Evolutionary conservation across 768 basidiomycete genomes (phyloP).

Genomic region (Gymnopilus dilepis): DNA sequence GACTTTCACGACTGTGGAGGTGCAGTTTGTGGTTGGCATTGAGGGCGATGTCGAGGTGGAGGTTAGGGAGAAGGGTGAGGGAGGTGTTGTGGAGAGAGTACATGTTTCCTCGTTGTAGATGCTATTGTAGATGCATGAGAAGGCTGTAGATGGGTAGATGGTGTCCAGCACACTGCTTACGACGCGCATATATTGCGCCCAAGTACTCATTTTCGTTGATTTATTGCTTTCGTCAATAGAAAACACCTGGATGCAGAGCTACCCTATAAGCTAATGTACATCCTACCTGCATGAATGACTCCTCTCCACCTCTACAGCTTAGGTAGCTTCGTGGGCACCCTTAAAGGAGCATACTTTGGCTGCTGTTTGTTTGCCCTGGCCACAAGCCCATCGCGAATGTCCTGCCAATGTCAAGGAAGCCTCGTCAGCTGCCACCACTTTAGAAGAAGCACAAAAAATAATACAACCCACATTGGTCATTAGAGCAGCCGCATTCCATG

Average conservation of each 20-base stretch:
- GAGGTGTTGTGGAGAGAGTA: slow-evolving; percentile 22
- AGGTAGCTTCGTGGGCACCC: slow-evolving; percentile 26
- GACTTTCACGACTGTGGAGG: slow-evolving; percentile 57
- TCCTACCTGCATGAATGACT: no score
- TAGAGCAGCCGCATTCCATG: slow-evolving; percentile 50
- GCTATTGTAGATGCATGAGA: background rate
- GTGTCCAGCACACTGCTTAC: no score
- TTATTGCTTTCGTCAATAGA: slow-evolving; percentile 2
- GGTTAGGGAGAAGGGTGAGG: slow-evolving; percentile 43
- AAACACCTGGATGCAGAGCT: background rate
- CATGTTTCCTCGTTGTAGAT: slow-evolving; percentile 21
- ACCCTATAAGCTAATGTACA: background rate
- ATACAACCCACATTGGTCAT: slow-evolving; percentile 40
- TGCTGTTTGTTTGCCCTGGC: slow-evolving; percentile 37
- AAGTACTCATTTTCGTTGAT: background rate
- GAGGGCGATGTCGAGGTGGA: slow-evolving; percentile 44
- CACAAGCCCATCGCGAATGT: slow-evolving; percentile 41
- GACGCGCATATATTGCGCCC: background rate
- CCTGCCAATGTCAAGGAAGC: slow-evolving; percentile 29
- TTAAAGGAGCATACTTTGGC: slow-evolving; percentile 34
- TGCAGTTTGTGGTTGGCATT: slow-evolving; percentile 42
- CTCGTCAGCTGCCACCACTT: background rate
- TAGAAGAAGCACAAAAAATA: background rate
- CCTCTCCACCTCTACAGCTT: slow-evolving; percentile 22
- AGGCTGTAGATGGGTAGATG: slow-evolving; percentile 1